Evolutionary conservation across 2,329 filamentous ascomycete species (phyloP).

Genomic region (Dactylella cylindrospora): DNA sequence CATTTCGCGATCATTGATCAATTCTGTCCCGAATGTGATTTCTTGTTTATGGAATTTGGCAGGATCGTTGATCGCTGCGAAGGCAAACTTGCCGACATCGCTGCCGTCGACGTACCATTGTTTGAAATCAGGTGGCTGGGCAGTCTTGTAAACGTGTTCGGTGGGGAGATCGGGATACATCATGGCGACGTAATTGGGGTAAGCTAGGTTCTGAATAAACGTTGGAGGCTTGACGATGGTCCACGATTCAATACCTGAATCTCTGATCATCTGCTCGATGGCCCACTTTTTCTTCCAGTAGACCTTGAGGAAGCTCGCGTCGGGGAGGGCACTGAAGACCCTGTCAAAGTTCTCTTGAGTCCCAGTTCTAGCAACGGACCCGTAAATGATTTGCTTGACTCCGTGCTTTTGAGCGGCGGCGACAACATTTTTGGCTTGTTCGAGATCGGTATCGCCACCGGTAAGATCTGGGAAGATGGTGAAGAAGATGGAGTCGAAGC

Average conservation of each 20-base stretch:
- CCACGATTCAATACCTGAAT: constrained; percentile 13
- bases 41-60: constrained; percentile 34
- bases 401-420: constrained; percentile 14
- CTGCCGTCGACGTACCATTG: constrained; percentile 30
- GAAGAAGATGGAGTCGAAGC: constrained; percentile 21
- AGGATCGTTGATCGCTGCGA: constrained; percentile 13
- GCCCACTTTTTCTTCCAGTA: constrained; percentile 35
- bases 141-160: constrained; percentile 11
- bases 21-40: constrained; percentile 24
- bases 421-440: constrained; percentile 29
- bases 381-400: constrained; percentile 28
- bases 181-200: constrained; percentile 20
- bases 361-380: constrained; percentile 23
- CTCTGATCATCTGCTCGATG: constrained; percentile 16
- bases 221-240: constrained; percentile 33
- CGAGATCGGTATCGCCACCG: constrained; percentile 14
- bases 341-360: constrained; percentile 28
- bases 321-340: constrained; percentile 6
- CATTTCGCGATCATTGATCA: constrained; percentile 7
- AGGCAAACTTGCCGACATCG: constrained; percentile 29
- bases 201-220: constrained; percentile 30
- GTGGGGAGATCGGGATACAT: constrained; percentile 28
- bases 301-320: constrained; percentile 5
- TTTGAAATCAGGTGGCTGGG: neutral
- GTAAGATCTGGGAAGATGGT: constrained; percentile 30